Evolutionary conservation across 2,329 filamentous ascomycete genomes (phyloP), one percentile per base, ranked within the genome.

Genomic region (Geosmithia morbida): DNA sequence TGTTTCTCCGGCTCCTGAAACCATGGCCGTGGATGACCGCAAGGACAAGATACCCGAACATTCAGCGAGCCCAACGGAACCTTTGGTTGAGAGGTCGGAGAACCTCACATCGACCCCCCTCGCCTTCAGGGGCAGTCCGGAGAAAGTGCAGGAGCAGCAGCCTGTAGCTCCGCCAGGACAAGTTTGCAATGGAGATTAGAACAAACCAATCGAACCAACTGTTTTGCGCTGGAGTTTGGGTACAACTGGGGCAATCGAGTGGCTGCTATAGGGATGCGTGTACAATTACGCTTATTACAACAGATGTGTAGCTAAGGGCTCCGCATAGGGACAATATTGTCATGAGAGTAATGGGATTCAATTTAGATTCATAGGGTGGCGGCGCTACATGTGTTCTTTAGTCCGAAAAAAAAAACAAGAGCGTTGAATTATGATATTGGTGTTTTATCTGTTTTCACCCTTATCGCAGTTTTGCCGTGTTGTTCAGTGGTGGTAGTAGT

Each of bases 81-180:
- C 19, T 33, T n/a, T 46, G 26, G 30, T 16, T n/a, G 44, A 46
- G 26, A 46, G 22, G 14, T 11, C 29, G 20, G 44, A 18, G 44
- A 46, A 46, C 29, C 26, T 46, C 20, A 58, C 64, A 46, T 57
- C 67, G 22, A 71, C 69, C 14, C 62, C 72, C 29, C 60, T 81
- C 54, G 75, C 77, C 55, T 76, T 77, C 64, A 72, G 77, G 56
- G 73, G 74, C 53, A 81, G 77, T 55, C 77, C 77, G 20, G 78
- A 81, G 57, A 80, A 80, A 63, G 56, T 65, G 46, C 63, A 66
- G 46, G 56, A 57, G 44, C 53, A 64, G 33, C 55, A 59, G 8
- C 54, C 47, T 50, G 20, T 52, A 55, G 18, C 53, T 59, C 41
- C 54, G 61, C 17, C 53, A 67, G 33, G 56, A 61, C 50, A 26